These are phyloP conservation scores for Furcasterigmium furcatum DNA, from an alignment of 2,329 filamentous ascomycete genomes.

Conservation along the genomic window DNA sequence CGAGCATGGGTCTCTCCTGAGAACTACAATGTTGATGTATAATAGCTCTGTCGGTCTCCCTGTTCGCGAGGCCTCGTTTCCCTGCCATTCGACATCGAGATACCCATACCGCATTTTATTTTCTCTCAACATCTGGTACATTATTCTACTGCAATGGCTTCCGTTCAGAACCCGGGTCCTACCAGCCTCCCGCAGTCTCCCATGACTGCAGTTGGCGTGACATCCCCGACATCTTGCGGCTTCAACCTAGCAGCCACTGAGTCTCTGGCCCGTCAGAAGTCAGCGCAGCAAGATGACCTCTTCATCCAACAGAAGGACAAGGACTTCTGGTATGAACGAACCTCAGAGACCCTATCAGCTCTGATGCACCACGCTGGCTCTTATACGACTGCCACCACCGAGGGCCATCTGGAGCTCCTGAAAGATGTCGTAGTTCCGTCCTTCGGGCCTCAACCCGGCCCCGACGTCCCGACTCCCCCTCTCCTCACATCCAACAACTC, in stretches of 20 bases:
- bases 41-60: too few species aligned
- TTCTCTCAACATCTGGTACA: too few species aligned
- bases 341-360: conserved; percentile 8
- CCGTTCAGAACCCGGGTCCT: neutral
- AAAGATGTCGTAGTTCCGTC: conserved; percentile 11
- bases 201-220: neutral
- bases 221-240: neutral
- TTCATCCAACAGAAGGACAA: conserved; percentile 9
- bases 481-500: conserved; percentile 11
- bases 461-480: conserved; percentile 7
- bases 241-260: neutral
- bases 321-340: conserved; percentile 11
- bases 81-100: too few species aligned
- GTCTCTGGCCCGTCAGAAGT: neutral
- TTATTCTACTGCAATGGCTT: neutral
- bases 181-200: neutral
- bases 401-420: conserved; percentile 9
- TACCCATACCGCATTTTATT: too few species aligned
- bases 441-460: conserved; percentile 8
- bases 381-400: conserved; percentile 9
- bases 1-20: too few species aligned
- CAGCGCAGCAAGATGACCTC: conserved; percentile 8
- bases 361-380: conserved; percentile 11
- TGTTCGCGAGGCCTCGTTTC: too few species aligned
- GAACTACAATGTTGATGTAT: too few species aligned